phyloP scores from a whole-genome alignment of 306 rosid species.

The Cicer arietinum region DNA sequence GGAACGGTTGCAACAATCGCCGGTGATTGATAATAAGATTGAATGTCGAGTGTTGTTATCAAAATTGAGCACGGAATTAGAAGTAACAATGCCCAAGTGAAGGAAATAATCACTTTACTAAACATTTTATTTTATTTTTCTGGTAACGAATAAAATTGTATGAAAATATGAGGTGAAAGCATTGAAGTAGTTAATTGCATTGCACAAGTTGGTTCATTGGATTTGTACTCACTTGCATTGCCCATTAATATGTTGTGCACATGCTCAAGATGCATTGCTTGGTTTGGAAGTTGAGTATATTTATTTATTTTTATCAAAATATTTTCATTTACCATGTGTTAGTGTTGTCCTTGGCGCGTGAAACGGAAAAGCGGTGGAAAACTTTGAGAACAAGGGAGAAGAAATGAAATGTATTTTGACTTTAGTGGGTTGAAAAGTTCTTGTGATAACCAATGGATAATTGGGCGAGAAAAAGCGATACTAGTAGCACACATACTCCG shows the following conservation, averaged over 20 bases:
- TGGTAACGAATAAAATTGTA: not conserved
- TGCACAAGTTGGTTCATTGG: not conserved
- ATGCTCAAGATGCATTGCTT: constrained; percentile 24
- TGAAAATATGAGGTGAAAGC: not conserved
- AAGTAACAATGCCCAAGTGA: constrained; percentile 48
- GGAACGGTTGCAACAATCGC: constrained; percentile 34
- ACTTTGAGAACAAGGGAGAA: constrained; percentile 1
- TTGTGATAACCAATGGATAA: no score
- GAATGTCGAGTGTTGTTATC: constrained; percentile 56
- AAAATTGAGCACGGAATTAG: constrained; percentile 56
- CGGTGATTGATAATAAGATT: constrained; percentile 57
- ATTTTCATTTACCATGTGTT: not conserved
- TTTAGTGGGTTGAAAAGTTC: no score
- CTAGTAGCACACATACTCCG: no score
- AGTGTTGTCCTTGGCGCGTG: not conserved
- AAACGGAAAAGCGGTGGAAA: not conserved
- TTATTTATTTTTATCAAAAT: not conserved
- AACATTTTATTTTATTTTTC: constrained; percentile 46
- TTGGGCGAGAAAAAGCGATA: no score
- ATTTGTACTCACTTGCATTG: not conserved
- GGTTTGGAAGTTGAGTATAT: constrained; percentile 6
- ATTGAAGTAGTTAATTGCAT: not conserved
- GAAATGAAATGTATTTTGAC: not conserved
- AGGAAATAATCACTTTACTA: constrained; percentile 49
- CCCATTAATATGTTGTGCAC: not conserved